Percentiles rank a stretch among this genome's conserved stretches.
phyloP scores from a whole-genome alignment of 2,329 filamentous ascomycete species.

The Aspergillus bombycis region DNA sequence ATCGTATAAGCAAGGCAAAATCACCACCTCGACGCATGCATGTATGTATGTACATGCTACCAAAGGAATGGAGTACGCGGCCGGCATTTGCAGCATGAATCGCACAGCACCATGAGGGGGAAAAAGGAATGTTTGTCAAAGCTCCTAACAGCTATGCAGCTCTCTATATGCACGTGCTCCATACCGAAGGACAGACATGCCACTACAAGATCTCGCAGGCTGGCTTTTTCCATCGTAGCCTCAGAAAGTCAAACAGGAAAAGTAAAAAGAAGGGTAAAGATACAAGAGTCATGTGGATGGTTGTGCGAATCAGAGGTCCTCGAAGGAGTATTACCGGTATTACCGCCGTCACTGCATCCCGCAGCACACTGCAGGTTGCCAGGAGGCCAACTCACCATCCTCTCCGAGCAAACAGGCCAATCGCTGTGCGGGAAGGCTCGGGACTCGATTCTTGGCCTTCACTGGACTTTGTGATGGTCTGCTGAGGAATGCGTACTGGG shows the following conservation, averaged over 20 bases:
- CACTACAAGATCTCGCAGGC: not conserved
- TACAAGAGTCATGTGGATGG: not conserved
- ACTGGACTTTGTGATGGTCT: not conserved
- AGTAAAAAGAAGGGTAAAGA: not conserved
- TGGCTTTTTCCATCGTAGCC: not conserved
- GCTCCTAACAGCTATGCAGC: slow-evolving; percentile 9
- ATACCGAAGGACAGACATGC: slow-evolving; percentile 2
- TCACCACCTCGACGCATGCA: not conserved
- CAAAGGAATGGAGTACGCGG: slow-evolving; percentile 3
- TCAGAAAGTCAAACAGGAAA: not conserved
- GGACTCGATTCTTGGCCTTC: slow-evolving; percentile 9
- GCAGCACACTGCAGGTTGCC: slow-evolving; percentile 1
- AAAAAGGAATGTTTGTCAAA: slow-evolving; percentile 6
- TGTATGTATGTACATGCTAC: not conserved
- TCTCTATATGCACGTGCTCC: slow-evolving; percentile 6
- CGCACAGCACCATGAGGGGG: not conserved
- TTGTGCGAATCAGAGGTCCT: not conserved
- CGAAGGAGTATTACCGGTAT: slow-evolving; percentile 6
- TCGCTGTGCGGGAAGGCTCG: not conserved
- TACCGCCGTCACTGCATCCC: slow-evolving; percentile 2
- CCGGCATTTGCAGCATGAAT: slow-evolving; percentile 1
- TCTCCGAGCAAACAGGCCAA: slow-evolving; percentile 5
- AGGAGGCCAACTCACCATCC: slow-evolving; percentile 10
- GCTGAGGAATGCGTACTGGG: not conserved
- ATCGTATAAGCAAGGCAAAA: not conserved